These are phyloP conservation scores for Claviceps pusilla DNA, from an alignment of 2,329 filamentous ascomycete genomes.

Conservation along the genomic window DNA sequence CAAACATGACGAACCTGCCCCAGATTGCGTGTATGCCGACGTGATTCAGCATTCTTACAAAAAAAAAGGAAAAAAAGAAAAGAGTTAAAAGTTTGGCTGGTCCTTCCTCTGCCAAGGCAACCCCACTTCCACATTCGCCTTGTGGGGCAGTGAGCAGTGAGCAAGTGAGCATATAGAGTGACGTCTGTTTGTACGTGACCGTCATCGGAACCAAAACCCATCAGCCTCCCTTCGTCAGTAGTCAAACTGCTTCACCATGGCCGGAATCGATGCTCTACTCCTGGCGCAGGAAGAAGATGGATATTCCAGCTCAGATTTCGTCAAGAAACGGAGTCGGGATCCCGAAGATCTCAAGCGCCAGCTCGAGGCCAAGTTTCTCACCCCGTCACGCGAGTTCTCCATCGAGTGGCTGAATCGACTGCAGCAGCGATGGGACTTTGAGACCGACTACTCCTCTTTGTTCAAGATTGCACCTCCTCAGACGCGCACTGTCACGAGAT, in stretches of 20 bases:
- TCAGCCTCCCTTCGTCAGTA: not conserved
- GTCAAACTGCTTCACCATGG: slow-evolving; percentile 12
- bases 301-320: not conserved
- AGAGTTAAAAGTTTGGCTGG: not conserved
- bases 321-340: slow-evolving; percentile 21
- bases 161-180: not conserved
- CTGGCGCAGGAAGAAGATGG: slow-evolving; percentile 12
- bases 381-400: slow-evolving; percentile 66
- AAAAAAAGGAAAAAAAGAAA: not conserved
- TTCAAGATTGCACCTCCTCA: slow-evolving; percentile 83
- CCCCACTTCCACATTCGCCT: not conserved
- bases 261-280: slow-evolving; percentile 22
- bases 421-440: slow-evolving; percentile 78
- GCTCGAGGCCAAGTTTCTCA: slow-evolving; percentile 64
- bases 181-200: not conserved
- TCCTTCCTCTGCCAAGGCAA: not conserved
- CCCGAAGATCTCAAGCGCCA: slow-evolving; percentile 50
- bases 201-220: slow-evolving; percentile 1
- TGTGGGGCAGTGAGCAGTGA: not conserved
- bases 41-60: not conserved
- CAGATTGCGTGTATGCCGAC: not conserved
- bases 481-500: slow-evolving; percentile 85
- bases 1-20: not conserved
- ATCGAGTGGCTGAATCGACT: slow-evolving; percentile 74
- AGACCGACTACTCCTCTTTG: slow-evolving; percentile 66